A percentile compares a stretch with the other conserved stretches of the same genome.
phyloP scores from a whole-genome alignment of 805 yeast species.

The Peterozyma xylosa region DNA sequence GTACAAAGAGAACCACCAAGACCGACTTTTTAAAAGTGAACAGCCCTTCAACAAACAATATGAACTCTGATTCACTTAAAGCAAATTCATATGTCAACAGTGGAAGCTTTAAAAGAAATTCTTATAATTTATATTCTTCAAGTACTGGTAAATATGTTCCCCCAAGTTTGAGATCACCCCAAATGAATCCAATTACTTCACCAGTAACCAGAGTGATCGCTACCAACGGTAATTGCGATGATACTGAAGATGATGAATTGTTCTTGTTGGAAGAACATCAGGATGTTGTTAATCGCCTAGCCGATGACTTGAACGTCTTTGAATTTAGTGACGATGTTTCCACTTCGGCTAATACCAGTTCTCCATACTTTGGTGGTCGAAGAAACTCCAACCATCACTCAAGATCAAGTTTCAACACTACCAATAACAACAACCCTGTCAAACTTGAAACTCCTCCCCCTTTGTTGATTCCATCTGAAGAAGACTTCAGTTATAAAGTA shows the following conservation, averaged over 20 bases:
- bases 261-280: conserved; percentile 29
- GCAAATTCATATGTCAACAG: neutral
- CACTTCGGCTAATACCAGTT: conserved; percentile 8
- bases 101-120: neutral
- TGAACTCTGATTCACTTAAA: conserved; percentile 17
- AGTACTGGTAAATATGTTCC: conserved; percentile 60
- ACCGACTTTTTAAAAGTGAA: neutral
- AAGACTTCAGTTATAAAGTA: too few relatives aligned
- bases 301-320: conserved; percentile 8
- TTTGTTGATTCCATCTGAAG: too few relatives aligned
- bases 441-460: too few relatives aligned
- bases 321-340: conserved; percentile 14
- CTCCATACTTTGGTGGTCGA: neutral
- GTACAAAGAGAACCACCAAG: conserved; percentile 9
- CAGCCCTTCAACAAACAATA: neutral
- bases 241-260: conserved; percentile 24
- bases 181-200: conserved; percentile 9
- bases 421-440: neutral
- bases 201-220: conserved; percentile 26
- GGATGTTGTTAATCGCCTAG: conserved; percentile 5
- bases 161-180: conserved; percentile 57
- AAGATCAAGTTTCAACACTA: neutral
- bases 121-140: conserved; percentile 11
- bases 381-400: neutral
- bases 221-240: conserved; percentile 18